Conservation (phyloP, 2,329 filamentous ascomycete genomes). For the Escovopsis sp. region DNA sequence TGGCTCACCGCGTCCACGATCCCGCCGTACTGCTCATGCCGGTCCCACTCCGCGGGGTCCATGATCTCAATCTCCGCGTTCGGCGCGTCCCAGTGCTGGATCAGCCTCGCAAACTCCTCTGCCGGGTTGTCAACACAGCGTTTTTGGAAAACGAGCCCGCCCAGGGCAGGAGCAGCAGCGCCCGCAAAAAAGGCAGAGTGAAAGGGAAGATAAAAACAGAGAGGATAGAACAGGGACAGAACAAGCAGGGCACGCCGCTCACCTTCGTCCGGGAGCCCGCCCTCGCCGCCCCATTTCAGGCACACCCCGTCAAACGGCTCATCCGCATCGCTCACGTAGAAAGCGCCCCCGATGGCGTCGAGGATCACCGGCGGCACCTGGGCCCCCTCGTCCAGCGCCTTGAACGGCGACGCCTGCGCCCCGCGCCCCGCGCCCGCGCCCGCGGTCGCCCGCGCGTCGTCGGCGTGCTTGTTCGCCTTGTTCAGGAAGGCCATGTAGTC, state of each 20-base stretch:
- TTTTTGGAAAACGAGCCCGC: too few species aligned
- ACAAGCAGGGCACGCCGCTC: constrained; percentile 13
- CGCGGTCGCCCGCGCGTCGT: constrained; percentile 12
- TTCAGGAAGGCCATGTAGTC: constrained; percentile 75
- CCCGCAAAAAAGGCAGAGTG: too few species aligned
- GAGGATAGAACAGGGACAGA: not conserved
- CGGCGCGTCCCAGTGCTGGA: constrained; percentile 40
- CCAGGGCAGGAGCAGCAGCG: too few species aligned
- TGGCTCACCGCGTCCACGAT: constrained; percentile 55
- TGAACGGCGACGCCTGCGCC: constrained; percentile 24
- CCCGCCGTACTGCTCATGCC: constrained; percentile 51
- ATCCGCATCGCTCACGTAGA: constrained; percentile 67
- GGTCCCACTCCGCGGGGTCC: constrained; percentile 59
- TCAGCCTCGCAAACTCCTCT: constrained; percentile 58
- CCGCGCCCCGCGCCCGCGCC: constrained; percentile 9
- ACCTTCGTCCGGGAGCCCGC: constrained; percentile 47
- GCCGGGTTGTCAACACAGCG: not conserved
- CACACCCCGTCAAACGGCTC: constrained; percentile 71
- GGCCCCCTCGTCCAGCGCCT: constrained; percentile 36
- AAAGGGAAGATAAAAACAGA: too few species aligned
- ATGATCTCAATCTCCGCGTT: constrained; percentile 49
- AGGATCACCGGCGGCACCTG: constrained; percentile 46
- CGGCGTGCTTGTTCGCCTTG: constrained; percentile 71
- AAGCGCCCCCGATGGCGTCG: constrained; percentile 31
- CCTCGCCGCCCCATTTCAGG: constrained; percentile 41